Percentiles rank a stretch among this genome's conserved stretches.
phyloP scores from a whole-genome alignment of 306 rosid genomes.

The Cajanus cajan region DNA sequence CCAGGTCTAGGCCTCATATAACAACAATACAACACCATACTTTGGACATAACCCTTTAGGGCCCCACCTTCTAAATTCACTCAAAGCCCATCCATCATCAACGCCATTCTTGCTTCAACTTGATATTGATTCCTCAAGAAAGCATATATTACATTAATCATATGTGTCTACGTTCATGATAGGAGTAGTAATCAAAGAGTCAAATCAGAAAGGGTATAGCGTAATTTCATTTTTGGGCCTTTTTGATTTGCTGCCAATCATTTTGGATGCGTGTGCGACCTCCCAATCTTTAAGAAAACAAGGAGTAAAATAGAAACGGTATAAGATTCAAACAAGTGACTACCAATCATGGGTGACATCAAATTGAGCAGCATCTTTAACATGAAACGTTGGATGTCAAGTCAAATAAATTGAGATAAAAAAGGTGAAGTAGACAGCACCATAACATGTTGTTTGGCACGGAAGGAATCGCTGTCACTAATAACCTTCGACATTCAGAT shows the following conservation, averaged over 20 bases:
- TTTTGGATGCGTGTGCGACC: background rate
- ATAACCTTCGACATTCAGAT: background rate
- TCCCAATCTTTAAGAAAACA: background rate
- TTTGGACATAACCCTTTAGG: background rate
- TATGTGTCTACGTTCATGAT: background rate
- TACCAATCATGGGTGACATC: conserved; percentile 18
- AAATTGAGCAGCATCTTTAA: conserved; percentile 26
- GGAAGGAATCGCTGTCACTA: background rate
- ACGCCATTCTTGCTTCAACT: background rate
- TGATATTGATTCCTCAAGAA: background rate
- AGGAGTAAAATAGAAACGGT: background rate
- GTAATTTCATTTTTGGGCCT: no score
- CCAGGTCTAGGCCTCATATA: background rate
- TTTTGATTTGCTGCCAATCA: background rate
- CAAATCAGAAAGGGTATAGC: background rate
- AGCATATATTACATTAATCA: background rate
- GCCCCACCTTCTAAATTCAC: background rate
- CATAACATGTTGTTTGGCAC: background rate
- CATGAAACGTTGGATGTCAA: conserved; percentile 13
- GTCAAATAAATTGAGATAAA: background rate
- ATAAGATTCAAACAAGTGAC: background rate
- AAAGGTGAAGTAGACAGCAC: background rate
- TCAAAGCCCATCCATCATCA: background rate
- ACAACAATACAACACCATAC: background rate
- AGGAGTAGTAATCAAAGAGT: background rate